Conservation (phyloP, 2,329 filamentous ascomycete genomes). For the Anthostomella pinea region DNA sequence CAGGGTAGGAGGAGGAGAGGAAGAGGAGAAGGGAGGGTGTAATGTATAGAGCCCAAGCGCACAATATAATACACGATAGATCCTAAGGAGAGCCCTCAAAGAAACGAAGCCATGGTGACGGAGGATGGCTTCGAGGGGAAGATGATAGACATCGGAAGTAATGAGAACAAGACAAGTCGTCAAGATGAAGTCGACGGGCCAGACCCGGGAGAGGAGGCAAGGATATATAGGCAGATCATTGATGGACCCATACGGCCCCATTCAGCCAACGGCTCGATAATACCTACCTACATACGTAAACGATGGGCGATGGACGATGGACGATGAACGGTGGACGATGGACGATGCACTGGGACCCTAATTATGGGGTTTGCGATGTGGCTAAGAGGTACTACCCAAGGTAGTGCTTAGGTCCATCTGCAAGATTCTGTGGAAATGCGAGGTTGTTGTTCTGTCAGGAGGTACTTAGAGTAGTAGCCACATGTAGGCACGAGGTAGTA, state of each 20-base stretch:
- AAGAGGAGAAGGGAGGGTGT: neutral
- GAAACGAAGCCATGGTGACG: constrained; percentile 41
- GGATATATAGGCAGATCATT: constrained; percentile 49
- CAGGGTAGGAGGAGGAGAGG: neutral
- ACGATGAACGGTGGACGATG: too few species aligned
- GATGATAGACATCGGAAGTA: constrained; percentile 21
- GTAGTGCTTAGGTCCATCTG: constrained; percentile 14
- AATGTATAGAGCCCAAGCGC: constrained; percentile 4
- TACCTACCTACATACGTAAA: constrained; percentile 25
- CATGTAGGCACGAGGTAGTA: neutral
- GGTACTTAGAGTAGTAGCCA: neutral
- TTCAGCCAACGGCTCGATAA: constrained; percentile 25
- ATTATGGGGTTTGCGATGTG: constrained; percentile 28
- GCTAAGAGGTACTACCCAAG: constrained; percentile 22
- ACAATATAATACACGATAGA: constrained; percentile 31
- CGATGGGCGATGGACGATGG: constrained; percentile 23
- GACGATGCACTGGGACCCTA: constrained; percentile 26
- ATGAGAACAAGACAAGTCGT: constrained; percentile 22
- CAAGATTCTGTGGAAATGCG: too few species aligned
- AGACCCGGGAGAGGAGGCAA: constrained; percentile 39
- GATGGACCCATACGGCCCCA: constrained; percentile 28
- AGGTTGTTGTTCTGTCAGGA: constrained; percentile 1
- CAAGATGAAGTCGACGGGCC: constrained; percentile 25
- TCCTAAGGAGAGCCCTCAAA: constrained; percentile 30
- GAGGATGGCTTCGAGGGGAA: constrained; percentile 34